Evolutionary conservation across 441 rosid genomes (phyloP).

Genomic region (Eutrema salsugineum): DNA sequence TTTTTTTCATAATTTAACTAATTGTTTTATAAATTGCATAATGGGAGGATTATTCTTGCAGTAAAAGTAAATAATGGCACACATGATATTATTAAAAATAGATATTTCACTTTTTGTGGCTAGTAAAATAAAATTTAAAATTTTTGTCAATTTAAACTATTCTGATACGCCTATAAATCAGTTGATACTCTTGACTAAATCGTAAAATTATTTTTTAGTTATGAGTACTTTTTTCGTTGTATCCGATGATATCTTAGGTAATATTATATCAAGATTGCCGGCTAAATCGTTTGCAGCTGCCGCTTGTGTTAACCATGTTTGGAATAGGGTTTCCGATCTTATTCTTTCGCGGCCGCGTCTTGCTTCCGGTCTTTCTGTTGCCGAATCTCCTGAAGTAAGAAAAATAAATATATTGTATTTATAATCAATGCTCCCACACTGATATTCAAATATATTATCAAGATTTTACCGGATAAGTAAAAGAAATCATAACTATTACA

Average conservation of each 20-base stretch:
- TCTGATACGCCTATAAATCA: background rate
- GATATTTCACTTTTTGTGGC: background rate
- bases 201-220: background rate
- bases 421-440: background rate
- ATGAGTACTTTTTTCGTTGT: background rate
- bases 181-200: background rate
- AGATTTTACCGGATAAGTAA: background rate
- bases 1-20: too few relatives aligned
- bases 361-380: slow-evolving; percentile 43
- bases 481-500: background rate
- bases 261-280: slow-evolving; percentile 40
- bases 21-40: too few relatives aligned
- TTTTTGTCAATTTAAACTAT: background rate
- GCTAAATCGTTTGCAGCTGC: slow-evolving; percentile 45
- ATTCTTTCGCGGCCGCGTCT: slow-evolving; percentile 49
- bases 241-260: slow-evolving; percentile 35
- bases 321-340: slow-evolving; percentile 35
- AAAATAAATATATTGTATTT: background rate
- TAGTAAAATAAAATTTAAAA: background rate
- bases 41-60: too few relatives aligned
- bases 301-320: slow-evolving; percentile 45
- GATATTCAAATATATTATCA: background rate
- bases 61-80: too few relatives aligned
- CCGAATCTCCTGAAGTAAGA: slow-evolving; percentile 38
- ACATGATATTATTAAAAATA: background rate